phyloP scores from a whole-genome alignment of 1,284 basidiomycete species.

The Cerioporus squamosus region DNA sequence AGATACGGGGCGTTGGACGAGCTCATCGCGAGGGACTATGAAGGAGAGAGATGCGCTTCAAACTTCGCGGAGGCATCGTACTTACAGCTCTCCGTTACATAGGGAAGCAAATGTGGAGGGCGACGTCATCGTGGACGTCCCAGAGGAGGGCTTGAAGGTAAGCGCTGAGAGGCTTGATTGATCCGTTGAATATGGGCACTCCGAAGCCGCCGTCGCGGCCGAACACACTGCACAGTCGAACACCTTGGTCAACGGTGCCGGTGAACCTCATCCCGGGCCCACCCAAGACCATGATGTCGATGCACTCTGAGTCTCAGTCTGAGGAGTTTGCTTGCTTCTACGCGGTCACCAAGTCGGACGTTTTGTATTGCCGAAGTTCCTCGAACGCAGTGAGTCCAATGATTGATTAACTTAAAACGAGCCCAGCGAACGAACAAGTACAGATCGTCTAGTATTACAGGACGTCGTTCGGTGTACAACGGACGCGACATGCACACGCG shows the following conservation, averaged over 20 bases:
- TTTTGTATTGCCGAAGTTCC: too few species aligned
- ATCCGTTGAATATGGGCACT: too few species aligned
- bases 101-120: background rate
- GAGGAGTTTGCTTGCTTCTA: too few species aligned
- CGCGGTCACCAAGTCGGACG: too few species aligned
- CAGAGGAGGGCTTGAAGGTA: background rate
- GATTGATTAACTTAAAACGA: conserved; percentile 23
- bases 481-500: conserved; percentile 23
- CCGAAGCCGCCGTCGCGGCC: too few species aligned
- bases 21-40: background rate
- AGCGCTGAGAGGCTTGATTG: background rate
- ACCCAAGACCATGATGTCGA: too few species aligned
- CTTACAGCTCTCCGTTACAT: too few species aligned
- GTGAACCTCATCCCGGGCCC: too few species aligned
- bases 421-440: conserved; percentile 26
- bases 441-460: conserved; percentile 34
- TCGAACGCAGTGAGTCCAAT: background rate
- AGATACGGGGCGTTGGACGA: conserved; percentile 8
- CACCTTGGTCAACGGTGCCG: too few species aligned
- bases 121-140: background rate
- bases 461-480: conserved; percentile 33
- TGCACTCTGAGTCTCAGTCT: too few species aligned
- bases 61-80: too few species aligned
- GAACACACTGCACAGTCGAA: too few species aligned
- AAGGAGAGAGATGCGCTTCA: background rate